These are phyloP conservation scores for Gentiana straminea DNA, from an alignment of 257 asterid genomes.

Conservation along the genomic window DNA sequence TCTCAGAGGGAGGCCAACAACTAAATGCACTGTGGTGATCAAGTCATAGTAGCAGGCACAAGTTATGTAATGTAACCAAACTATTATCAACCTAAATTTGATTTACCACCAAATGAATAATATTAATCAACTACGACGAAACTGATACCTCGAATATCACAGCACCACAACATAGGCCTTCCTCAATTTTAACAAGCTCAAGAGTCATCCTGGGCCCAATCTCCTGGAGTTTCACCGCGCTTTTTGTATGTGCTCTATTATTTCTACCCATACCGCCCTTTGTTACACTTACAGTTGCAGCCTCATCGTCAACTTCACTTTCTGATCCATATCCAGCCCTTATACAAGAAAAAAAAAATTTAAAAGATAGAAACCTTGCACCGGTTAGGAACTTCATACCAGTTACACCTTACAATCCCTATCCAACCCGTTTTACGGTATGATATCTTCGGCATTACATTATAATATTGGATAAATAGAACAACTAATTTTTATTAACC, in stretches of 20 bases:
- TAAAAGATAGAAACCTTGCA: not conserved
- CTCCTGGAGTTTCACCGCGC: slow-evolving; percentile 93
- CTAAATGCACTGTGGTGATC: no score
- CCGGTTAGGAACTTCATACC: not conserved
- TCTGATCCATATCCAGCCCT: slow-evolving; percentile 98
- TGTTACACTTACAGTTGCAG: slow-evolving; percentile 69
- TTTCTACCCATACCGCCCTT: slow-evolving; percentile 55
- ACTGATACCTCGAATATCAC: slow-evolving; percentile 28
- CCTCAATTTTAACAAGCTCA: slow-evolving; percentile 58
- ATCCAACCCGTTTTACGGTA: no score
- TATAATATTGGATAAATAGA: no score
- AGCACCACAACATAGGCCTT: slow-evolving; percentile 80
- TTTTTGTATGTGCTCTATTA: slow-evolving; percentile 66
- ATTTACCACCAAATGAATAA: no score
- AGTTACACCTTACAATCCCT: no score
- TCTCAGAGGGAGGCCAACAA: no score
- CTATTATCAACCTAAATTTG: no score
- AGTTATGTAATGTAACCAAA: no score
- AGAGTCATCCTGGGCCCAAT: slow-evolving; percentile 90
- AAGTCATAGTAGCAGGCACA: no score
- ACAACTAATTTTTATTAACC: no score
- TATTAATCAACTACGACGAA: no score
- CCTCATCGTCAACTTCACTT: slow-evolving; percentile 92
- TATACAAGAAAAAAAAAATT: not conserved
- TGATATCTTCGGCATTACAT: no score